Base-by-base conservation (phyloP, 1,284 basidiomycete genomes). In the Cryptococcus sp. region DNA sequence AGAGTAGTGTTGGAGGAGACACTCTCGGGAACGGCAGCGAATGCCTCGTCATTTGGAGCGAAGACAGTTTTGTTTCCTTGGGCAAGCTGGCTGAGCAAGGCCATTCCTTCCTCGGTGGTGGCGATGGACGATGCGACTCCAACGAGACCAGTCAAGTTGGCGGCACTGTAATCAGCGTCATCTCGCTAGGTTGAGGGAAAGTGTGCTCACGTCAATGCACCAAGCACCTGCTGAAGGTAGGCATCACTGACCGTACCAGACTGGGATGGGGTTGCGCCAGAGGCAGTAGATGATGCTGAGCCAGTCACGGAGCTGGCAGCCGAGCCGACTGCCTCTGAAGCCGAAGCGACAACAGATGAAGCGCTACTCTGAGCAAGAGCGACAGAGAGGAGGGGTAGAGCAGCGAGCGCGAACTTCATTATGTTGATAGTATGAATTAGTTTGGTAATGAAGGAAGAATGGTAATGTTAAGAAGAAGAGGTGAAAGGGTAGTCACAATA, bases 41-140 rank as follows among this genome's bases (percentile, higher is more conserved):
- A 73, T 7, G 70, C 74, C 18, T 57, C 61, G 61, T 78, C 73
- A 60, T 49, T 68, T 16, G 76, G 77, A 7, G 76, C 77, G 42
- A 77, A 71, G 49, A 77, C 67, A 24, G 76, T 77, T 42, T 74
- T 70, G 61, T 73, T 70, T 13, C 66, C 66, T 14, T 53, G 45
- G 2, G 74, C 70, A 23, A 83, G 65, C 44, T 74, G 59, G 3
- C 63, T 52, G 21, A 84, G 67, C 10, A 84, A 59, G n/a, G 65
- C 57, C 54, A 76, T 69, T 2, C 82, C 84, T 3, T 59, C 63
- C 4, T 67, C 43, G 10, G 79, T 80, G 57, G 83, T 78, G 46
- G 82, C 82, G 58, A 81, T 61, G 31, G 61, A 59, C 5, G 59
- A 46, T 0, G 76, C 71, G 24, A 73, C 61, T 18, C 50, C 53